Evolutionary conservation across 202 grass and related monocot species (phyloP), one percentile per base, ranked within the genome.

Genomic region (Saccharum hybrid): DNA sequence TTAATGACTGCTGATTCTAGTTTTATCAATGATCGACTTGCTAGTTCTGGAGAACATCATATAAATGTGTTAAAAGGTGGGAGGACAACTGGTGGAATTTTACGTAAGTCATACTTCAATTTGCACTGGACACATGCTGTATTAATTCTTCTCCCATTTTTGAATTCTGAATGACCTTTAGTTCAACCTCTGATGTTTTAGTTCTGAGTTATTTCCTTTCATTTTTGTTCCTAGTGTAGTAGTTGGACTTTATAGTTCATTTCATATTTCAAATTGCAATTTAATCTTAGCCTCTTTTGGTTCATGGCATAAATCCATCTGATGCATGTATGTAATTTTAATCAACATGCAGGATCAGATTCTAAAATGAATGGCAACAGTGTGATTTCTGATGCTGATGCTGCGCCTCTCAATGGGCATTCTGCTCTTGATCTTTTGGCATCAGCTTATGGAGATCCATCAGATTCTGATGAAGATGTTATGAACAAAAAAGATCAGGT

Each of bases 341-440:
- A 80, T 90, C 10, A 83, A 87, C 54, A 75, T 68, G 60, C 49
- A 91, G 61, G 80, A 41, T 30, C 43, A 6, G 0, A 39, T 85
- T 78, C 81, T 89, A 67, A 89, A 68, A 51, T 1, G 2, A 19
- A 72, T 91, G 49, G 31, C 49, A 70, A 77, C 15, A 56, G 87
- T 82, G 76, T 87, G 28, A 75, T 79, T 85, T 86, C 84, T 62
- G 88, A 88, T 46, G 43, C 43, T 46, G 43, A 88, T 90, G 78
- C 65, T 76, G 87, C 62, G 11, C 74, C 90, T 74, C 71, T 79
- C 51, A 76, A 85, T 77, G 52, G 81, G 63, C 78, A 54, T 77
- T 94, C 96, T 87, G 89, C 89, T 72, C 96, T 92, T 85, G 96
- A 92, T 89, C 87, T 90, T 77, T 88, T 98, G 81, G 96, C 81